Conservation (phyloP, 345 rosid genomes). For the Salix koriyanagi region DNA sequence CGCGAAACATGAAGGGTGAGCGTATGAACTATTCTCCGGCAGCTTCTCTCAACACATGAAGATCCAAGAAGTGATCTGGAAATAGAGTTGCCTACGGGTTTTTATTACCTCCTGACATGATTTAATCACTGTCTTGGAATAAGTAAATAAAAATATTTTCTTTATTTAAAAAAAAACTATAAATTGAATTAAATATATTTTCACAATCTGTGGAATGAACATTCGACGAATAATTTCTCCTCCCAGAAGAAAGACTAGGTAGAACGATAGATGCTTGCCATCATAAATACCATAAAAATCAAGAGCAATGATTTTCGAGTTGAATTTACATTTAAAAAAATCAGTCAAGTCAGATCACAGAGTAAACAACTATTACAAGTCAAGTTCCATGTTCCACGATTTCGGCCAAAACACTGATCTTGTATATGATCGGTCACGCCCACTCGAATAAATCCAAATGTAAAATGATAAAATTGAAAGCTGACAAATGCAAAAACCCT, state of each 20-base stretch:
- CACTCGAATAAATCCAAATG: neutral
- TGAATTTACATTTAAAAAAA: neutral
- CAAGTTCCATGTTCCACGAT: neutral
- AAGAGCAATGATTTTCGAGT: neutral
- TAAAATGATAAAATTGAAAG: neutral
- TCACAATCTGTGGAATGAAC: neutral
- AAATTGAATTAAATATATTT: too few species aligned
- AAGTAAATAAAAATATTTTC: too few species aligned
- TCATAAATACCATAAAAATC: neutral
- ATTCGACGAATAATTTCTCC: neutral
- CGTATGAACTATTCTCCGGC: neutral
- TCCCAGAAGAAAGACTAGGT: neutral
- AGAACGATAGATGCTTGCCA: neutral
- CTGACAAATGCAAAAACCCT: neutral
- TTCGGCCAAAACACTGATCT: neutral
- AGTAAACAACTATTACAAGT: neutral
- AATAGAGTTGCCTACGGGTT: neutral
- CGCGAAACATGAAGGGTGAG: too few species aligned
- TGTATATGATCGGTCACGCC: neutral
- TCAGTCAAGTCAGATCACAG: neutral
- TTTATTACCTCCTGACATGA: neutral
- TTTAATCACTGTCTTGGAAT: too few species aligned
- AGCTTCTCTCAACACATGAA: neutral
- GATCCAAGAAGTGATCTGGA: neutral
- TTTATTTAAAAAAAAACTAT: too few species aligned